Base-by-base conservation (phyloP, 176 grass and related monocot genomes). In the Typha latifolia region DNA sequence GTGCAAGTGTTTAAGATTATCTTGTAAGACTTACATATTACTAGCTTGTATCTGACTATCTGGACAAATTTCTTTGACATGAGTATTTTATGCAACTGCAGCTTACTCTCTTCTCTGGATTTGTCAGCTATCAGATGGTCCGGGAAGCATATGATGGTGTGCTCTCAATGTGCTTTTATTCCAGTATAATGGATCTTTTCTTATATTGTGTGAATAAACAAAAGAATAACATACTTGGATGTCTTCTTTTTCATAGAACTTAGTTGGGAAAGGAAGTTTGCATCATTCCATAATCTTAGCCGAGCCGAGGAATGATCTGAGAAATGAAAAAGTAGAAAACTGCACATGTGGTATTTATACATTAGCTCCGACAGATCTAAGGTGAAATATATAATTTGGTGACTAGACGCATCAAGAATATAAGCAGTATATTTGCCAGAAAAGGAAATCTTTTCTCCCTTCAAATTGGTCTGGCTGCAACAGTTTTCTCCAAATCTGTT, bases 71-170 rank as follows among this genome's bases (percentile, higher is more conserved):
- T 77, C 24, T 43, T 62, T 56, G 43, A 77, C 19, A 50, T 22
- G 71, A 49, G 63, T 66, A 11, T 76, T 76, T 87, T 81, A 53
- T 47, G 19, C 37, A 43, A 62, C 74, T 89, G 75, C 78, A 97
- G 88, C 74, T 77, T 73, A 97, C 94, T 61, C 85, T 97, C 51
- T 97, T 97, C 85, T 97, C 94, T 63, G 94, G 88, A 49, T 97
- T 84, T 23, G 88, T 97, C 29, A 92, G 85, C 77, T 97, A 97
- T 68, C 81, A 97, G 69, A 92, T 82, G 65, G 94, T 97, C 14
- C 81, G 70, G 31, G 85, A 92, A 82, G 88, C 94, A 69, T 97
- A 97, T 70, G 80, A 89, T 80, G 83, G 89, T 89, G 52, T 76
- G 77, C 43, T 19, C 50, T 82, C 29, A 48, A 8, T 77, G 5